These are phyloP conservation scores for Aspergillus floridensis DNA, from an alignment of 2,329 filamentous ascomycete species.

Conservation along the genomic window DNA sequence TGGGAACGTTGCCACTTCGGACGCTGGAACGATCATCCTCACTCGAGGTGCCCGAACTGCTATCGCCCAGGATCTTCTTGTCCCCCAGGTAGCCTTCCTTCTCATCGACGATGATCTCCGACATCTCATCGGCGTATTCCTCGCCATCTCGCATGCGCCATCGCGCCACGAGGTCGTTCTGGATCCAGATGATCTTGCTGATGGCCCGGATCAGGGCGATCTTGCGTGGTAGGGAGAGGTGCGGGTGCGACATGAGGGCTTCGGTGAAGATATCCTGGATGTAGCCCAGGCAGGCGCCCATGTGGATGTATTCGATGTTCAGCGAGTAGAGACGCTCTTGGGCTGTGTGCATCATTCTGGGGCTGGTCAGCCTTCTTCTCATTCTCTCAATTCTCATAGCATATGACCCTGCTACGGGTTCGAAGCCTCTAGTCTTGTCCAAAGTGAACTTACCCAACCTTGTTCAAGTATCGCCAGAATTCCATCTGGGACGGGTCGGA, in stretches of 20 bases:
- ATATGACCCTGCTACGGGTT: too few relatives aligned
- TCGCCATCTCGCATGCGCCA: slow-evolving; percentile 72
- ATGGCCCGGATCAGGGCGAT: slow-evolving; percentile 72
- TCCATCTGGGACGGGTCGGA: slow-evolving; percentile 71
- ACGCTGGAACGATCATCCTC: slow-evolving; percentile 33
- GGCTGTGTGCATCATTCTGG: slow-evolving; percentile 75
- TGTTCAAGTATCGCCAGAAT: slow-evolving; percentile 81
- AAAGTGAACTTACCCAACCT: slow-evolving; percentile 62
- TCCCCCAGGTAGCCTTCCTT: slow-evolving; percentile 64
- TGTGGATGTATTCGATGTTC: slow-evolving; percentile 77
- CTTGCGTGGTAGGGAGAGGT: slow-evolving; percentile 65
- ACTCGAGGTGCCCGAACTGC: slow-evolving; percentile 25
- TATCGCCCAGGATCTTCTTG: slow-evolving; percentile 52
- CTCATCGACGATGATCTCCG: slow-evolving; percentile 49
- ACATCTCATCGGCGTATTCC: slow-evolving; percentile 52
- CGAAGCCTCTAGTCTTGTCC: too few relatives aligned
- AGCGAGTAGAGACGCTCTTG: slow-evolving; percentile 68
- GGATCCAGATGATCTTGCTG: slow-evolving; percentile 81
- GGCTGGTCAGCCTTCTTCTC: not conserved
- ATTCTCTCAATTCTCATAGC: not conserved
- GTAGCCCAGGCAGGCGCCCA: slow-evolving; percentile 68
- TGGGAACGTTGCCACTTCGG: slow-evolving; percentile 19
- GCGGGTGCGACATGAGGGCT: slow-evolving; percentile 69
- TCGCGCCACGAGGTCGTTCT: slow-evolving; percentile 82
- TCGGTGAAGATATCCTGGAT: slow-evolving; percentile 76